Evolutionary conservation across 225 moss, liverwort and hornwort species (phyloP), one percentile per base, ranked within the genome.

Genomic region (Rhytidiadelphus loreus): DNA sequence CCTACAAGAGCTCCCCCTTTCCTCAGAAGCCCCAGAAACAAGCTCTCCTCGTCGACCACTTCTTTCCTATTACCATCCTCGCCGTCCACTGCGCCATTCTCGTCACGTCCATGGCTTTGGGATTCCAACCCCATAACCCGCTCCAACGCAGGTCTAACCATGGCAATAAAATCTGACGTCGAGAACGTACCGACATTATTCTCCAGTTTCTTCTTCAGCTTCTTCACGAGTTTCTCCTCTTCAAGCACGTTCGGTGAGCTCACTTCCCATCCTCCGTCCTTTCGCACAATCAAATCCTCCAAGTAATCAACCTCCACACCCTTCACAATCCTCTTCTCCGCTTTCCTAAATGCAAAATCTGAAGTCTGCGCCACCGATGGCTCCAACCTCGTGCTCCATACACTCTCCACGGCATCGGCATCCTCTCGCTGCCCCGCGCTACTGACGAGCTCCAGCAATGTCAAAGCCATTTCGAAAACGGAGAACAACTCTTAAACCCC

Each of bases 361-460:
- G 91, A 91, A 60, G 89, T 82, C 65, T 88, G 87, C 64, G 90
- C 75, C 52, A 94, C 87, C 57, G 93, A 91, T 18, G 94, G 91
- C 53, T 83, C 87, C 77, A 93, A 24, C 59, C 86, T 62, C 48
- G 90, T 22, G 85, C 92, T 88, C 94, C 93, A 94, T 19, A 76
- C 39, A 66, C 92, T 92, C 86, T 93, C 92, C 33, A 84, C 66
- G 32, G 66, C 65, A 83, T 57, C 84, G 12, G 52, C 88, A 48
- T 88, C 93, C 75, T 92, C 93, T 66, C 59, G 91, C 48, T 91
- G 87, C 58, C 86, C 92, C 62, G 93, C 91, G 55, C 89, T 90
- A 59, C 83, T 93, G 72, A 92, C 86, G 30, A 93, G 48, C 86
- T 94, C 94, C 87, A 94, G 86, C 87, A 93, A 59, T 60, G 94